Evolutionary conservation across 208 protist genomes (phyloP).

Genomic region (Sergeia podlipaevii): DNA sequence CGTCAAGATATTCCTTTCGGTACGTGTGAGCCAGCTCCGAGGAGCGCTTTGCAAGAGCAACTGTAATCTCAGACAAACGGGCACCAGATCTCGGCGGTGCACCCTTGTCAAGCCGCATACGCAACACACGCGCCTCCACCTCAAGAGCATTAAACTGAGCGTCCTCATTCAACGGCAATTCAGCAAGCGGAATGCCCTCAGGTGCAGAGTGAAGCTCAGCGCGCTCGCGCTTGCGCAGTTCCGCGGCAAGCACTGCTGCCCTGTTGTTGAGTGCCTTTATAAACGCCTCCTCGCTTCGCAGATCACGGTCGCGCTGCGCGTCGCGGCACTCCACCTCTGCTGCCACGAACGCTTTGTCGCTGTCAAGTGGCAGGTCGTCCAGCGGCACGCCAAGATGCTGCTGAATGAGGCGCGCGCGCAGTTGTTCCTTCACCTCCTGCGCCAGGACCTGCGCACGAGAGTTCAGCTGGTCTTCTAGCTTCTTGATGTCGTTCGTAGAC

Average conservation of each 20-base stretch:
- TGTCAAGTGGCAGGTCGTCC: constrained; percentile 41
- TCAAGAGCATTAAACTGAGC: constrained; percentile 33
- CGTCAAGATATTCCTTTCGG: constrained; percentile 23
- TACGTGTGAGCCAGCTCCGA: constrained; percentile 31
- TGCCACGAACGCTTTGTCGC: constrained; percentile 34
- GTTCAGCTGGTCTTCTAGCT: constrained; percentile 57
- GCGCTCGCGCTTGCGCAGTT: constrained; percentile 30
- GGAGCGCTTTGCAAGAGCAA: constrained; percentile 38
- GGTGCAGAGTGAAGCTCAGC: constrained; percentile 25
- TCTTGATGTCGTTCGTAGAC: constrained; percentile 20
- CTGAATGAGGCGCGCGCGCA: constrained; percentile 43
- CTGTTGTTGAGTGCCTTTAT: constrained; percentile 42
- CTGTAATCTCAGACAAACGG: constrained; percentile 22
- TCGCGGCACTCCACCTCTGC: constrained; percentile 47
- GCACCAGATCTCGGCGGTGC: constrained; percentile 11
- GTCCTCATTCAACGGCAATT: constrained; percentile 52
- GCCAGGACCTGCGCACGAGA: constrained; percentile 48
- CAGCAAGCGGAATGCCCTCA: constrained; percentile 43
- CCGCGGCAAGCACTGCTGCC: constrained; percentile 32
- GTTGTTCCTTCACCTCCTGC: constrained; percentile 25
- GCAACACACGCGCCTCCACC: constrained; percentile 29
- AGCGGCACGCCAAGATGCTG: constrained; percentile 47
- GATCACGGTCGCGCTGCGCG: constrained; percentile 17
- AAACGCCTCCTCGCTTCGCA: not conserved
- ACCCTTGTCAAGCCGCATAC: constrained; percentile 5